phyloP scores from a whole-genome alignment of 2,329 filamentous ascomycete species.

The Rhynchosporium graminicola region DNA sequence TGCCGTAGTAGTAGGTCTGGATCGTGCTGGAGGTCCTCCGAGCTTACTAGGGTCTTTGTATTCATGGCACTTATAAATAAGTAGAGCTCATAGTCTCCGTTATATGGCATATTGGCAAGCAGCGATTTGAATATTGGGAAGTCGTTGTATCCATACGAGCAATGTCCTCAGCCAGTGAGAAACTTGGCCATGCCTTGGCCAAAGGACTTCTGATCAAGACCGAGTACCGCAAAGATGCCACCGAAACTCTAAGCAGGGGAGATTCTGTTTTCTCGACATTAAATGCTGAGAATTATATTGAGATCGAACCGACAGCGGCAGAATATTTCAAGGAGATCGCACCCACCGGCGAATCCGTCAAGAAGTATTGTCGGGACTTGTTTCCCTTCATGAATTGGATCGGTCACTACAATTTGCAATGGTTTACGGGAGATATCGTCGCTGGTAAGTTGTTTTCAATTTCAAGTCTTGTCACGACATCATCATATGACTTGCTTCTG shows the following conservation, averaged over 20 bases:
- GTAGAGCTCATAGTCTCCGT: constrained; percentile 10
- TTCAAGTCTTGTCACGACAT: not conserved
- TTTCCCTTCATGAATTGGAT: constrained; percentile 94
- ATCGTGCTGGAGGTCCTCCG: not conserved
- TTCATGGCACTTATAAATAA: constrained; percentile 4
- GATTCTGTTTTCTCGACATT: constrained; percentile 77
- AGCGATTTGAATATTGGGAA: constrained; percentile 6
- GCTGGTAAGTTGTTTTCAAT: constrained; percentile 61
- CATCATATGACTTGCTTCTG: not conserved
- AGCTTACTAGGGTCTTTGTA: constrained; percentile 3
- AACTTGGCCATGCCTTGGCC: constrained; percentile 72
- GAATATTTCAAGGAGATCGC: constrained; percentile 72
- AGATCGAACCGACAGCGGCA: constrained; percentile 72
- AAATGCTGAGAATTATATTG: constrained; percentile 77
- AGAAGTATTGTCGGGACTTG: constrained; percentile 65
- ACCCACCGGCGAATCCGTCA: constrained; percentile 57
- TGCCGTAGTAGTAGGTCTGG: not conserved
- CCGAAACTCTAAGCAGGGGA: constrained; percentile 65
- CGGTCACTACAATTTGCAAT: constrained; percentile 80
- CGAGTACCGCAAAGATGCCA: constrained; percentile 61
- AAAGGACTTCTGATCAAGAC: constrained; percentile 83
- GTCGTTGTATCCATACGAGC: constrained; percentile 2
- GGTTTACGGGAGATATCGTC: constrained; percentile 85
- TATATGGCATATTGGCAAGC: constrained; percentile 11
- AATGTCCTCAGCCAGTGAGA: constrained; percentile 36